Conservation (phyloP, 768 basidiomycete species). For the Trametes cingulata region DNA sequence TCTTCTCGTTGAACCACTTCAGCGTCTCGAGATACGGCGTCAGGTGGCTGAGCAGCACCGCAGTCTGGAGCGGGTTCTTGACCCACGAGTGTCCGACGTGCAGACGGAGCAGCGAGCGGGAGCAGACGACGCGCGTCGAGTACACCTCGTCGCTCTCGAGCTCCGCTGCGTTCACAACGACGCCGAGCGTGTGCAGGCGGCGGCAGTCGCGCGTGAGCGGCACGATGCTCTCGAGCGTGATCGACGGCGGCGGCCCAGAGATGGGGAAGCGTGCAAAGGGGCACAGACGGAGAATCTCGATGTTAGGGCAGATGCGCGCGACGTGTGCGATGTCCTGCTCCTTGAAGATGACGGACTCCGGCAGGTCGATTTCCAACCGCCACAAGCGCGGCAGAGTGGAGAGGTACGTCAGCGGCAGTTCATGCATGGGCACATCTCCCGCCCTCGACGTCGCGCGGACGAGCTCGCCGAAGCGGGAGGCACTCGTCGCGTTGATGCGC, state of each 20-base stretch:
- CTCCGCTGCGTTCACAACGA: conserved; percentile 60
- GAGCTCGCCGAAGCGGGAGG: conserved; percentile 79
- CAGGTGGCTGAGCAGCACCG: conserved; percentile 76
- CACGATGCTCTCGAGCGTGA: conserved; percentile 65
- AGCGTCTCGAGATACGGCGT: conserved; percentile 69
- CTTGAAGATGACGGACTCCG: conserved; percentile 70
- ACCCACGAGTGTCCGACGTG: conserved; percentile 78
- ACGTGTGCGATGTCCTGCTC: conserved; percentile 59
- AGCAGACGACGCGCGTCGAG: conserved; percentile 50
- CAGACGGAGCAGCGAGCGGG: conserved; percentile 65
- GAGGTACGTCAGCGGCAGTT: conserved; percentile 63
- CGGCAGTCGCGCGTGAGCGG: conserved; percentile 58
- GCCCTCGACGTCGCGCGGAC: conserved; percentile 72
- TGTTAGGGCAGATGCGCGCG: conserved; percentile 61
- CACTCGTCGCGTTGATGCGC: conserved; percentile 62
- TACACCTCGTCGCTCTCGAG: conserved; percentile 47
- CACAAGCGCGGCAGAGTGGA: conserved; percentile 52
- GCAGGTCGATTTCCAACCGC: conserved; percentile 76
- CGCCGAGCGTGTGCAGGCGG: conserved; percentile 62
- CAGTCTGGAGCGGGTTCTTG: conserved; percentile 64
- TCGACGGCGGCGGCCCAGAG: conserved; percentile 49
- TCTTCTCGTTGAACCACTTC: conserved; percentile 80
- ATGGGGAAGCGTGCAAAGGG: conserved; percentile 66
- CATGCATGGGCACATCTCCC: conserved; percentile 56
- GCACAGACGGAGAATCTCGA: conserved; percentile 70